Base-by-base conservation (phyloP, 2,329 filamentous ascomycete species). In the Xylariales sp. region DNA sequence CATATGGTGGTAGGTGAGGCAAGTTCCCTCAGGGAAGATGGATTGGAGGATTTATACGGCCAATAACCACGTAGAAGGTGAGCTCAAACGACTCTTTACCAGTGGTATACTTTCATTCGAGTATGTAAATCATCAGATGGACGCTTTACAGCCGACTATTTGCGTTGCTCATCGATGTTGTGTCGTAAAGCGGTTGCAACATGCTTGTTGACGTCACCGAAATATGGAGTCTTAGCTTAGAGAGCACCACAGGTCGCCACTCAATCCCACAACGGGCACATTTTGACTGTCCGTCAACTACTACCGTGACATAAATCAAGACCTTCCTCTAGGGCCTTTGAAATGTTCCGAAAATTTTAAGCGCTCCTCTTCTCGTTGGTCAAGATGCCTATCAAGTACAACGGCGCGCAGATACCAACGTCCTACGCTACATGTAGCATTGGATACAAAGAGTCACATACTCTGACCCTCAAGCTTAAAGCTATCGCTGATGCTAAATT, bases 401-500 rank as follows among this genome's bases (percentile, higher is more conserved):
- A 48, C 12, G 46, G 42, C 10, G 21, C 48, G 2, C 41, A 46
- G 28, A 34, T 60, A 35, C 57, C 57, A 31, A 58, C 54, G 9
- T 55, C 50, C 43, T 60, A 52, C 43, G 57, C 57, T 31, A 56
- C 56, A 38, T 59, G 55, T 36, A 59, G 56, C 42, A 58, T 59
- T 34, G 56, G 56, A 5, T 51, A 59, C 45, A 53, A 51, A 16
- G 50, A 52, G 7, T 46, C 52, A 2, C 70, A 76, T 44, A 76
- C 72, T 2, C 70, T 85, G 1, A 74, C 74, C 28, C 65, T 76
- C 31, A 83, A 82, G 48, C 68, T 85, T 9, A 62, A 73, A 31
- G 78, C 80, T 31, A 79, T 88, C 49, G 68, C 78, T n/a, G 64
- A 66, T 1, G 80, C 77, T 1, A 82, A 80, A 3, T 88, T 88